Conservation (phyloP, 31 red algal genomes). For the Odonthalia washingtoniensis region DNA sequence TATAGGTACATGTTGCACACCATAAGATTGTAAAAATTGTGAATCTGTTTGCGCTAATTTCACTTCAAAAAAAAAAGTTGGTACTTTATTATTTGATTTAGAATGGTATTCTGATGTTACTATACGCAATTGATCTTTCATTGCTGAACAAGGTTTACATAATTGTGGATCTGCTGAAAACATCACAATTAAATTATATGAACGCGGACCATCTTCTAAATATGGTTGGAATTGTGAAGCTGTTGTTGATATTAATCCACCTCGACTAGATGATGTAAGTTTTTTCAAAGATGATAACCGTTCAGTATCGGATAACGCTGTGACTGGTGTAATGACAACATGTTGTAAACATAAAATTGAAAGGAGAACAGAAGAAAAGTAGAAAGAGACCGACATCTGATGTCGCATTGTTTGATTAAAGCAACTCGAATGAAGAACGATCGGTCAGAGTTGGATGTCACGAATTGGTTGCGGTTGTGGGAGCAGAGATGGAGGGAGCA, state of each 20-base stretch:
- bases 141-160: slow-evolving; percentile 55
- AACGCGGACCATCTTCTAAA: slow-evolving; percentile 44
- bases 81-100: slow-evolving; percentile 23
- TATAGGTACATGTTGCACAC: slow-evolving; percentile 67
- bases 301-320: slow-evolving; percentile 25
- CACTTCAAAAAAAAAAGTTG: slow-evolving; percentile 63
- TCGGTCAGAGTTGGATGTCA: too few relatives aligned
- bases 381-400: too few relatives aligned
- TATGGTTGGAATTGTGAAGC: slow-evolving; percentile 44
- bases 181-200: slow-evolving; percentile 63
- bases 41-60: slow-evolving; percentile 45
- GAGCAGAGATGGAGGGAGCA: too few relatives aligned
- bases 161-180: slow-evolving; percentile 60
- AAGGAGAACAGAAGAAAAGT: too few relatives aligned
- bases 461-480: too few relatives aligned
- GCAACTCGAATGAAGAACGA: too few relatives aligned
- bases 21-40: slow-evolving; percentile 46
- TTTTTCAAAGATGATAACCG: slow-evolving; percentile 22
- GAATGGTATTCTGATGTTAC: slow-evolving; percentile 46
- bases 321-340: too few relatives aligned
- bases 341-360: too few relatives aligned
- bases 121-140: neutral
- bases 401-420: too few relatives aligned
- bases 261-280: neutral
- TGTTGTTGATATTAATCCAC: slow-evolving; percentile 29